phyloP scores from a whole-genome alignment of 2,329 filamentous ascomycete genomes.

The Fusarium nodosum region DNA sequence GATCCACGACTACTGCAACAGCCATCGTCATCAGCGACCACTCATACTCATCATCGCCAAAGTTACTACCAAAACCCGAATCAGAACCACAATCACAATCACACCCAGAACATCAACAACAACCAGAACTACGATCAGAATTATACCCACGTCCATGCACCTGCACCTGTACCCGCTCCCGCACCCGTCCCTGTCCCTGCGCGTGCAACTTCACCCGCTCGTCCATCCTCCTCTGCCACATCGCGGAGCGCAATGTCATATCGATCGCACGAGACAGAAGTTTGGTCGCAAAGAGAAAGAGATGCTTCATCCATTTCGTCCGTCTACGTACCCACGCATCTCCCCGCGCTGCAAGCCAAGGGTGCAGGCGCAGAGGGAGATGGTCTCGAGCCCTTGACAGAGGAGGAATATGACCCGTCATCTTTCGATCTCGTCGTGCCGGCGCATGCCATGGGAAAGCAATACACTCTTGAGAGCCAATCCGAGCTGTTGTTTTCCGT shows the following conservation, averaged over 20 bases:
- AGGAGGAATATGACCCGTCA: slow-evolving; percentile 45
- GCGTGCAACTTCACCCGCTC: background rate
- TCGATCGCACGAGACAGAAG: slow-evolving; percentile 27
- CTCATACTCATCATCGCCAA: background rate
- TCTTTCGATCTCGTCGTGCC: slow-evolving; percentile 46
- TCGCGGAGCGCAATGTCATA: slow-evolving; percentile 37
- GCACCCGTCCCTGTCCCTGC: too few relatives aligned
- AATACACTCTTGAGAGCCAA: slow-evolving; percentile 72
- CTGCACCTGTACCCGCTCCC: background rate
- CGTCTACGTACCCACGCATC: slow-evolving; percentile 27
- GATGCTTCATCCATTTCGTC: slow-evolving; percentile 43
- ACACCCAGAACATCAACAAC: background rate
- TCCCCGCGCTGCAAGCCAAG: slow-evolving; percentile 40
- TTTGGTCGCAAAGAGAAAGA: slow-evolving; percentile 33
- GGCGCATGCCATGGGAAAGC: slow-evolving; percentile 39
- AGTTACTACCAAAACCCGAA: background rate
- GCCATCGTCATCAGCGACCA: slow-evolving; percentile 1
- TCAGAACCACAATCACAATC: background rate
- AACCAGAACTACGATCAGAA: background rate
- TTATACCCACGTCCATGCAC: background rate
- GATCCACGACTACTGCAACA: slow-evolving; percentile 18
- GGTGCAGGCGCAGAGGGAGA: slow-evolving; percentile 38
- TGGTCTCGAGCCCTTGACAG: slow-evolving; percentile 38
- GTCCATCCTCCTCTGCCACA: slow-evolving; percentile 27
- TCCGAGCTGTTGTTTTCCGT: slow-evolving; percentile 75